Base-by-base conservation (phyloP, 2,329 filamentous ascomycete genomes). In the Coniochaeta hoffmannii region DNA sequence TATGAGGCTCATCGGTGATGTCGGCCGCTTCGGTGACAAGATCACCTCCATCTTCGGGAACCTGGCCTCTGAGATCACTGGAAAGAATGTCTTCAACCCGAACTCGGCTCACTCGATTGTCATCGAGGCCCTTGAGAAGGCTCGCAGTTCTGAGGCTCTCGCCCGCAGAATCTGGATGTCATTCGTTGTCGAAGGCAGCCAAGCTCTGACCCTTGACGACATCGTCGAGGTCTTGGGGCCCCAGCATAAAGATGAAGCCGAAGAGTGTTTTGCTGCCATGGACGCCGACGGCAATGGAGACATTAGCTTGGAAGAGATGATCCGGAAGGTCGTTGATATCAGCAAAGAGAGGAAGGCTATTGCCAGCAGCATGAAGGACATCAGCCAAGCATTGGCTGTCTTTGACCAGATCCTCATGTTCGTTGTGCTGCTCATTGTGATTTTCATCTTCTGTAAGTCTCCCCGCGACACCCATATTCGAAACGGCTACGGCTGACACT, bases 151-250 rank as follows among this genome's bases (percentile, higher is more conserved):
- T 0, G 92, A 97, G 69, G 94, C 94, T n/a, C 76, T 97, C 56
- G 92, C 90, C n/a, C 87, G 85, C 62, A 88, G 94, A 65, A 87
- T 97, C 59, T 97, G 94, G 94, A 96, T 97, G 90, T 97, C 92
- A 1, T 96, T 97, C 67, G 94, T 96, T 1, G 84, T 94, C 4
- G 93, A 97, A 71, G 91, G 90, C 63, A 86, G 86, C 57, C 90
- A 97, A 38, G 77, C 86, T 0, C 77, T 99, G 9, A 89, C 82
- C 62, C 71, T 81, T 9, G 90, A 96, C 4, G 94, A 99, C 67
- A 80, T 99, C 35, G 68, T 86, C 30, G 93, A 97, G 68, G 93
- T 97, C 10, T 85, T 99, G 57, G 93, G 93, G 2, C 74, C 81
- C 0, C 81, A 82, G 6, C 86, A 88, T 64, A 83, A 84, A 59